These are phyloP conservation scores for Nematocida parisii DNA, from an alignment of 371 early-diverging fungal species.

Conservation along the genomic window DNA sequence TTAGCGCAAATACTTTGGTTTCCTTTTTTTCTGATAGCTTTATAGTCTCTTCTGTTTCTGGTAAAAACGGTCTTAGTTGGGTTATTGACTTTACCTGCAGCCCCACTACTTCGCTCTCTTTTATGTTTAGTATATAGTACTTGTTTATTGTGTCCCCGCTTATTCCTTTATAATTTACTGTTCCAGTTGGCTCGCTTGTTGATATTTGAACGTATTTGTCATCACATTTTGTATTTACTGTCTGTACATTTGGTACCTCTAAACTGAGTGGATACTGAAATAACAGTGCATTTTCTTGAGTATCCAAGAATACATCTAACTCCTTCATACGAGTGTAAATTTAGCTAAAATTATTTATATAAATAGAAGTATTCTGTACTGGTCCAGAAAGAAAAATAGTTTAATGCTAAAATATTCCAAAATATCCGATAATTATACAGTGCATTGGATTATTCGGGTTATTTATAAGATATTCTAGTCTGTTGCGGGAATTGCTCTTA, in stretches of 20 bases:
- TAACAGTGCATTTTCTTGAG: neutral
- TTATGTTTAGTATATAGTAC: conserved; percentile 21
- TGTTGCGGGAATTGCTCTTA: too few relatives aligned
- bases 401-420: neutral
- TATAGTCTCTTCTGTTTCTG: conserved; percentile 42
- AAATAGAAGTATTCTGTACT: neutral
- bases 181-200: neutral
- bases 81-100: conserved; percentile 22
- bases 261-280: conserved; percentile 37
- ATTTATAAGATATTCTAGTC: too few relatives aligned
- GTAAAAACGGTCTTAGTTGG: conserved; percentile 44
- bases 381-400: neutral
- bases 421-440: too few relatives aligned
- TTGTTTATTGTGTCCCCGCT: conserved; percentile 19
- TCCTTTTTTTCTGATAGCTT: conserved; percentile 47
- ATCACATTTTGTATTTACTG: conserved; percentile 18
- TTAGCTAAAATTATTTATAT: neutral
- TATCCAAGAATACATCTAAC: conserved; percentile 40
- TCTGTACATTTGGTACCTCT: neutral
- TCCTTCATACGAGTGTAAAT: neutral
- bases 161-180: conserved; percentile 3
- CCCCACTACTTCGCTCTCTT: neutral
- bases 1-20: conserved; percentile 27
- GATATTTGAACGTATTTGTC: conserved; percentile 10
- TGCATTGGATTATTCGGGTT: too few relatives aligned